phyloP scores from a whole-genome alignment of 2,329 filamentous ascomycete species.

The Aureobasidium lini region DNA sequence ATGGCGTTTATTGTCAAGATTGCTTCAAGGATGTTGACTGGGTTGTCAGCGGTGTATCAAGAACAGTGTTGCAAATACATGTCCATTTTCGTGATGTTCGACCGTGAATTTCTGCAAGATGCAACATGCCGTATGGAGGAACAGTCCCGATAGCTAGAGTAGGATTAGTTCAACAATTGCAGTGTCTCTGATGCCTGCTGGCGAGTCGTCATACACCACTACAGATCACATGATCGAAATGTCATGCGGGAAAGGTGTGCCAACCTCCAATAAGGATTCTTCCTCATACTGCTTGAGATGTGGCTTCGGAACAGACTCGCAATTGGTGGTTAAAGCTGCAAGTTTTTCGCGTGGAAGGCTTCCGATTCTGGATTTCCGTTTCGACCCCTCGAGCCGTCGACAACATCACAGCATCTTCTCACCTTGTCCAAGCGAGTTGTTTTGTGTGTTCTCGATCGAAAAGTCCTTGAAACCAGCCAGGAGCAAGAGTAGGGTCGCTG shows the following conservation, averaged over 20 bases:
- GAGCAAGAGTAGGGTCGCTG: background rate
- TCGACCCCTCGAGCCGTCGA: background rate
- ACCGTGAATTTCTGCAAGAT: background rate
- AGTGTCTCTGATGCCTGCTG: background rate
- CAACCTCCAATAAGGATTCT: background rate
- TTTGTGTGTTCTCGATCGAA: background rate
- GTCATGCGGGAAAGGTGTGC: background rate
- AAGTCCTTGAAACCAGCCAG: background rate
- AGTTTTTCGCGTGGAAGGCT: background rate
- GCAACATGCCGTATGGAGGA: background rate
- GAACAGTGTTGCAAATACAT: background rate
- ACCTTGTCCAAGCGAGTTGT: background rate
- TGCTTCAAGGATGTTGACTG: background rate
- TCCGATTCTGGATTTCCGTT: background rate
- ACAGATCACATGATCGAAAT: slow-evolving; percentile 5
- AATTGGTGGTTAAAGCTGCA: slow-evolving; percentile 4
- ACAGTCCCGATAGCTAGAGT: background rate
- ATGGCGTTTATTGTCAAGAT: slow-evolving; percentile 1
- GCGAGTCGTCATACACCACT: slow-evolving; percentile 8
- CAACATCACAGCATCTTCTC: background rate
- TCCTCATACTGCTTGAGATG: background rate
- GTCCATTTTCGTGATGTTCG: background rate
- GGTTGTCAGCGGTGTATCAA: slow-evolving; percentile 5
- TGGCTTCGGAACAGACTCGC: background rate
- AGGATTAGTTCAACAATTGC: background rate